Base-by-base conservation (phyloP, 164 flowering plant species). In the Chimonanthus salicifolius region DNA sequence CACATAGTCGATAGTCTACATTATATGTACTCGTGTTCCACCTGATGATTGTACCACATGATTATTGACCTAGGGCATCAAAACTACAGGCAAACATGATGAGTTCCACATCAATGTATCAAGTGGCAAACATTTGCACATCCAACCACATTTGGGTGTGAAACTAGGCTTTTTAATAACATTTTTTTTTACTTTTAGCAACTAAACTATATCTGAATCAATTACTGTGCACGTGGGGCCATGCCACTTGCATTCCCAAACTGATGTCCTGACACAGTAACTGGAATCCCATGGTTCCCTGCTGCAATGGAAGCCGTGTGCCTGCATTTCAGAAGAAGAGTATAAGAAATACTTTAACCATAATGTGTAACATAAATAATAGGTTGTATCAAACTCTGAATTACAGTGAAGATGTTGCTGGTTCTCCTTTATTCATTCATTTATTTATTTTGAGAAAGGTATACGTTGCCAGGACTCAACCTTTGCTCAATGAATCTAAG, bases 231-330 rank as follows among this genome's bases (percentile, higher is more conserved):
- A 74, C 84, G 98, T 76, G 97, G 99, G 80, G 98, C 97, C 97
- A 95, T 95, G 78, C 99, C 98, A 82, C 97, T 93, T 6, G 98
- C 98, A 87, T 90, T 93, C 68, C 99, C 99, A 83, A 93, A 95
- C 81, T 76, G 65, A 83, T 92, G 94, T 45, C 92, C 98, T 54
- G 97, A 83, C 75, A 95, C 98, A 48, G 86, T 78, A 58, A 93
- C 98, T 47, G 94, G 90, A 82, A 95, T 82, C 69, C 94, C 98
- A 85, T 95, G 92, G 81, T 95, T 95, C 71, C 98, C 99, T 44
- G 94, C 92, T 47, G 99, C 98, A 82, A 86, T 85, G 58, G 98
- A 89, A 69, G 97, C 89, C 5, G 99, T 92, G 78, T 94, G 97
- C 91, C 97, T 94, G 91, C 50, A 74, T 72, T 33, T 33, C 33